phyloP scores from a whole-genome alignment of 371 early-diverging fungal genomes.

The Mortierella sp. region DNA sequence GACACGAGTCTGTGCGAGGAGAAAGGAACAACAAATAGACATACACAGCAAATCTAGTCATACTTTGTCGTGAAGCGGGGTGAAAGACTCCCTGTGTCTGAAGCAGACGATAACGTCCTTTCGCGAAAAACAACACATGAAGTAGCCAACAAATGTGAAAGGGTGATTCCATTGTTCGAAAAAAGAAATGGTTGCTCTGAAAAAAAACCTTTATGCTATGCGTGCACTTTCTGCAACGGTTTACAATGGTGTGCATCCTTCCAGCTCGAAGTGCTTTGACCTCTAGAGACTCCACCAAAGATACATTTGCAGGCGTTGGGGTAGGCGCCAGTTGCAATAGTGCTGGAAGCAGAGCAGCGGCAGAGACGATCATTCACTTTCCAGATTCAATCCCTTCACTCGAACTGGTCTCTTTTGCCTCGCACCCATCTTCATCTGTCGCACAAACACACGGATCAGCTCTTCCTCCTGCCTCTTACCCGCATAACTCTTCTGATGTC shows the following conservation, averaged over 20 bases:
- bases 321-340: not conserved
- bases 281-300: not conserved
- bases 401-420: not conserved
- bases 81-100: no score
- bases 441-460: no score
- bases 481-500: not conserved
- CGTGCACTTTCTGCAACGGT: no score
- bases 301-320: not conserved
- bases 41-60: no score
- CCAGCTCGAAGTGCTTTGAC: not conserved
- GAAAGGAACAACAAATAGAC: not conserved
- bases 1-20: not conserved
- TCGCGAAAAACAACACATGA: no score
- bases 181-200: not conserved
- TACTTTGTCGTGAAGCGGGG: no score
- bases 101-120: no score
- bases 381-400: not conserved
- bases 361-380: constrained; percentile 39
- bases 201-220: not conserved
- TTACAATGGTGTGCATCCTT: no score
- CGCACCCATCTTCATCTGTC: not conserved
- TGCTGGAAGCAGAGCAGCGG: not conserved
- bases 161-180: not conserved
- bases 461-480: not conserved
- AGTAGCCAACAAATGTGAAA: not conserved